phyloP scores from a whole-genome alignment of 78 protist genomes.

The Tieghemostelium lacteum region DNA sequence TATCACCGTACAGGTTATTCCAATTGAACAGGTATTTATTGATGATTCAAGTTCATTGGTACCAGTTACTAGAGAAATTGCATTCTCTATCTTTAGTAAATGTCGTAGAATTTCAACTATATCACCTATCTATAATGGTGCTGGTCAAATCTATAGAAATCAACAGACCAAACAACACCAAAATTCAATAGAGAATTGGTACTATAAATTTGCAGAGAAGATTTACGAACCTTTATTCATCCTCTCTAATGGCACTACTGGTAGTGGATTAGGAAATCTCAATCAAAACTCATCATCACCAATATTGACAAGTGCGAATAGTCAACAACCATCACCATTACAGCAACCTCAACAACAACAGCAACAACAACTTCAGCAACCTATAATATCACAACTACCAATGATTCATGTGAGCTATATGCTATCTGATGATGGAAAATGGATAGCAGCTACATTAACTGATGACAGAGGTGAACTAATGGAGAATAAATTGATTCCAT shows the following conservation, averaged over 20 bases:
- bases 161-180: neutral
- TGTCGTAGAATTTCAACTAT: conserved; percentile 65
- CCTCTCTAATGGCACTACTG: conserved; percentile 1
- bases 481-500: conserved; percentile 38
- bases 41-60: conserved; percentile 16
- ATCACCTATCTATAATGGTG: conserved; percentile 14
- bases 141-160: neutral
- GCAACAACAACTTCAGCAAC: neutral
- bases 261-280: too few species aligned
- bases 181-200: conserved; percentile 14
- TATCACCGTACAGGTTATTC: conserved; percentile 38
- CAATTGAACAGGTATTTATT: conserved; percentile 60
- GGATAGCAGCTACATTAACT: conserved; percentile 44
- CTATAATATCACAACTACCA: neutral
- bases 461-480: conserved; percentile 67
- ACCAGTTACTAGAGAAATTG: conserved; percentile 44
- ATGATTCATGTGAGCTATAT: conserved; percentile 49
- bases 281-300: neutral
- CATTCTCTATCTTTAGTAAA: conserved; percentile 44
- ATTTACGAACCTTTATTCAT: conserved; percentile 65
- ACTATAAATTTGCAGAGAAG: conserved; percentile 29
- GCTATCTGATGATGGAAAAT: conserved; percentile 32
- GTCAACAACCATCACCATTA: neutral
- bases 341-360: neutral
- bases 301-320: too few species aligned